Percentiles rank a stretch among this genome's conserved stretches.
phyloP scores from a whole-genome alignment of 768 basidiomycete species.

The Boletellus ananiceps region DNA sequence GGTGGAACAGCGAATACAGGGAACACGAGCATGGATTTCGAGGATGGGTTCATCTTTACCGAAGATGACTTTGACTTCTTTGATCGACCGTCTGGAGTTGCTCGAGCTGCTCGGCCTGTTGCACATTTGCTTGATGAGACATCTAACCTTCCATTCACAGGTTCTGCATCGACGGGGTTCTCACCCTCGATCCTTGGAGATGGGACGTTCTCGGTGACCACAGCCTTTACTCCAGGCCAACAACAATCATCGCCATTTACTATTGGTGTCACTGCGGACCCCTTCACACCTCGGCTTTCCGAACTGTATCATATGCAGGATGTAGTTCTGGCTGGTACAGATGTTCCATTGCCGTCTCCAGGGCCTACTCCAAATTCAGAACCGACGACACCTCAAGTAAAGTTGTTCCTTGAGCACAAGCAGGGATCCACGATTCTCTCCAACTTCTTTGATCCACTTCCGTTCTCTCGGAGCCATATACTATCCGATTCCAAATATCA shows the following conservation, averaged over 20 bases:
- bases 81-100: constrained; percentile 47
- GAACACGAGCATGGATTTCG: constrained; percentile 44
- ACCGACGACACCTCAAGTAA: constrained; percentile 52
- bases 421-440: constrained; percentile 16
- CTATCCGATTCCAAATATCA: constrained; percentile 69
- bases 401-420: constrained; percentile 33
- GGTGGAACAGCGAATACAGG: constrained; percentile 21
- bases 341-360: constrained; percentile 49
- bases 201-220: constrained; percentile 22
- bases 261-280: constrained; percentile 20
- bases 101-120: constrained; percentile 19
- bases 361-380: constrained; percentile 45
- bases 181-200: constrained; percentile 33
- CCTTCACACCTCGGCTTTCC: constrained; percentile 18
- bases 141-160: constrained; percentile 30
- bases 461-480: constrained; percentile 62
- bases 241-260: constrained; percentile 29
- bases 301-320: constrained; percentile 25
- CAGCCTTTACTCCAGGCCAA: constrained; percentile 23
- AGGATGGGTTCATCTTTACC: constrained; percentile 56
- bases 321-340: constrained; percentile 32
- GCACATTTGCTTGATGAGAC: constrained; percentile 14
- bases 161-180: constrained; percentile 32
- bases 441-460: constrained; percentile 64
- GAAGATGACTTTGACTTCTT: constrained; percentile 91